Evolutionary conservation across 352 stramenopile species (phyloP).

Genomic region (Globisporangium uncinulatum): DNA sequence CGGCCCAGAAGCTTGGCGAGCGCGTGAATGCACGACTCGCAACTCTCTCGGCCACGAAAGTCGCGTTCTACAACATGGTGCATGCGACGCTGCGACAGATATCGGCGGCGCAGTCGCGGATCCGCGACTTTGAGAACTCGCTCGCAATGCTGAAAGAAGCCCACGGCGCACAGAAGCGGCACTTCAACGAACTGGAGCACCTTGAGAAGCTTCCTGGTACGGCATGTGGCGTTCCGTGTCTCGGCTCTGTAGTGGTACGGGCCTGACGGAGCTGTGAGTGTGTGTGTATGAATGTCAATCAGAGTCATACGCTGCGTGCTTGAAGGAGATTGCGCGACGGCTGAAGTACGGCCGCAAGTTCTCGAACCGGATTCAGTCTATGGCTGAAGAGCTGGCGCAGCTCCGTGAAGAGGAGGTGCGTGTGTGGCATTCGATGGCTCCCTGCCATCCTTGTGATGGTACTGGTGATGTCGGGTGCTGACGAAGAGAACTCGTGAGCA

Average conservation of each 20-base stretch:
- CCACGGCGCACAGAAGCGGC: conserved; percentile 66
- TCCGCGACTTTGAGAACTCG: conserved; percentile 88
- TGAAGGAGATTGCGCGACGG: conserved; percentile 74
- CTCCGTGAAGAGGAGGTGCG: conserved; percentile 74
- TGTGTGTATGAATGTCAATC: no score
- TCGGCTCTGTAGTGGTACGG: no score
- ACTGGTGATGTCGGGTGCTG: no score
- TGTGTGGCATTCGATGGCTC: not conserved
- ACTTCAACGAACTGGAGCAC: conserved; percentile 85
- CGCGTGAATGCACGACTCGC: conserved; percentile 50
- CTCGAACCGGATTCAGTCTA: conserved; percentile 76
- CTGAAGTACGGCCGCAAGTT: conserved; percentile 69
- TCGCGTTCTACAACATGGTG: conserved; percentile 46
- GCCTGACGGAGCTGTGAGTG: no score
- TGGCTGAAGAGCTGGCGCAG: conserved; percentile 80
- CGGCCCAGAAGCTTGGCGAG: conserved; percentile 55
- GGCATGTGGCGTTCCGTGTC: not conserved
- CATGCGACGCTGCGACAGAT: conserved; percentile 64
- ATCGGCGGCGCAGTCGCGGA: conserved; percentile 77
- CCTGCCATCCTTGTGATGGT: no score
- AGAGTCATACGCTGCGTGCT: conserved; percentile 75
- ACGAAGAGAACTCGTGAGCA: conserved; percentile 7
- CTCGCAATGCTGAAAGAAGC: conserved; percentile 76
- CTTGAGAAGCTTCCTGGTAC: conserved; percentile 72
- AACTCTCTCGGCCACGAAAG: conserved; percentile 51